Conservation (phyloP, 495 filamentous ascomycete genomes). For the Ramalina peruviana region DNA sequence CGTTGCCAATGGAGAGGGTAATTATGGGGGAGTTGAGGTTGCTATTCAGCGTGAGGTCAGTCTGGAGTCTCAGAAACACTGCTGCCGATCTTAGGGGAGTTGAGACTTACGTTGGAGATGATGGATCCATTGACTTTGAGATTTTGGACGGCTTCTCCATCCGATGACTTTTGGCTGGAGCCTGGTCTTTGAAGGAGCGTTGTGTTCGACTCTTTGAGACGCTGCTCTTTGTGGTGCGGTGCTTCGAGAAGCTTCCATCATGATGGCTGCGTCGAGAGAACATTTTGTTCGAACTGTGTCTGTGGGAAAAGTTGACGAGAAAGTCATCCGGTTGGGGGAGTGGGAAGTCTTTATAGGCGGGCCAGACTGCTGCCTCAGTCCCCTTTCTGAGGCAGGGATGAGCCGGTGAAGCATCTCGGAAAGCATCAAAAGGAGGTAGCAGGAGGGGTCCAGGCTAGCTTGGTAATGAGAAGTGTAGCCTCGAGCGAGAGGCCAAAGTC, state of each 20-base stretch:
- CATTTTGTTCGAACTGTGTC: slow-evolving; percentile 7
- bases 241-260: slow-evolving; percentile 30
- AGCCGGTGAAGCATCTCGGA: slow-evolving; percentile 1
- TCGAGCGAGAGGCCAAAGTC: not conserved
- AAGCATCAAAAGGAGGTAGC: not conserved
- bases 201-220: slow-evolving; percentile 18
- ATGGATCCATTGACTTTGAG: slow-evolving; percentile 14
- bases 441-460: no score
- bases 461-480: no score
- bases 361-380: slow-evolving; percentile 2
- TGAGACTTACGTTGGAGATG: slow-evolving; percentile 9
- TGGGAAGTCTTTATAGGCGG: not conserved
- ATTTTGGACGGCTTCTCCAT: slow-evolving; percentile 13
- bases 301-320: not conserved
- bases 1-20: slow-evolving; percentile 62
- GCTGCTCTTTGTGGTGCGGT: slow-evolving; percentile 31
- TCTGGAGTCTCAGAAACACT: not conserved
- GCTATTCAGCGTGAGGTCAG: slow-evolving; percentile 20
- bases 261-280: slow-evolving; percentile 17
- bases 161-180: slow-evolving; percentile 16
- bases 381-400: not conserved
- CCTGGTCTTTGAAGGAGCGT: slow-evolving; percentile 20
- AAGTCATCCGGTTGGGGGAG: not conserved
- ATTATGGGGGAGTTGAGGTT: slow-evolving; percentile 57
- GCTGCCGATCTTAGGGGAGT: not conserved